These are phyloP conservation scores for Cerioporus squamosus DNA, from an alignment of 1,284 basidiomycete species.

Conservation along the genomic window DNA sequence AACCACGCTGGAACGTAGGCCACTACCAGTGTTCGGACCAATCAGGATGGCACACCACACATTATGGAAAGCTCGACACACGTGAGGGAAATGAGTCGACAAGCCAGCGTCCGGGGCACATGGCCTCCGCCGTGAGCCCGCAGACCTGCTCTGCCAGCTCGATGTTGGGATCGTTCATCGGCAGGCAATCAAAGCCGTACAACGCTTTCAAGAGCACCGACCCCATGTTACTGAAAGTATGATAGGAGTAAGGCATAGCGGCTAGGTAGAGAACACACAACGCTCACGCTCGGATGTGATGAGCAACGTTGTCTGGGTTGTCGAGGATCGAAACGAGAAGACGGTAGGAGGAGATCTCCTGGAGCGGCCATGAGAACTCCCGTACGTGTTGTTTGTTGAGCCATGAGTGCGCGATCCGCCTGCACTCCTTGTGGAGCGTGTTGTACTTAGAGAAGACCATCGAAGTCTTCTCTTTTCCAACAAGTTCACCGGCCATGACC, in stretches of 20 bases:
- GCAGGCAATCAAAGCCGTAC: not conserved
- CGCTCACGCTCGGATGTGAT: not conserved
- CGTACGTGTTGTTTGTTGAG: not conserved
- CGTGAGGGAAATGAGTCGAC: constrained; percentile 12
- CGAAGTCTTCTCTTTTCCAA: not conserved
- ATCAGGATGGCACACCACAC: not conserved
- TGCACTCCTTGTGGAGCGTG: not conserved
- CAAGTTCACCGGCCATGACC: not conserved
- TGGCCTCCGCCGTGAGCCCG: constrained; percentile 8
- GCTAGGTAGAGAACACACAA: not conserved
- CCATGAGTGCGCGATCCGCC: not conserved
- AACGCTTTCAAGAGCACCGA: not conserved
- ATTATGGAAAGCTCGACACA: not conserved
- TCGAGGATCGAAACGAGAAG: not conserved
- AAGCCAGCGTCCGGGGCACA: constrained; percentile 14
- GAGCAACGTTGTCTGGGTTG: not conserved
- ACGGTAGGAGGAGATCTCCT: not conserved
- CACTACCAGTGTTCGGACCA: not conserved
- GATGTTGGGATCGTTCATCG: not conserved
- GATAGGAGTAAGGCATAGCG: too few relatives aligned
- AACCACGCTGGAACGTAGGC: not conserved
- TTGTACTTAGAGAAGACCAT: not conserved
- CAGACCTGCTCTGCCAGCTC: constrained; percentile 4
- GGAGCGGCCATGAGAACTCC: not conserved
- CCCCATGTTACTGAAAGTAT: not conserved